Evolutionary conservation across 202 grass and related monocot genomes (phyloP), one percentile per base, ranked within the genome.

Genomic region (Dendrocalamus latiflorus): DNA sequence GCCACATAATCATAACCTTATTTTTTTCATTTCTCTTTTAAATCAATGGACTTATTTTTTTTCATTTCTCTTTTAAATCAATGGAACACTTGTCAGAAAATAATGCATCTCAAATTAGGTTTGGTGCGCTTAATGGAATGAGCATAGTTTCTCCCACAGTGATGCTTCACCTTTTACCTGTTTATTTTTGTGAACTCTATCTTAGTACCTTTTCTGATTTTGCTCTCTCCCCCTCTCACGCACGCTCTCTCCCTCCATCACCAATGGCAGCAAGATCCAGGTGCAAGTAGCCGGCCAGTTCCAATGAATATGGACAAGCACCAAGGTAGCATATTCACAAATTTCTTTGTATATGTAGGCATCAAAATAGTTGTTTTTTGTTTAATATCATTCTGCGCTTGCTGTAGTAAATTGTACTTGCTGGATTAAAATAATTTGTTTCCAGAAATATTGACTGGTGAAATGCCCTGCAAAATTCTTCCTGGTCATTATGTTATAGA

Each of bases 191-290:
- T 76, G 61, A 71, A 68, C 12, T 75, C 48, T 70, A 58, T 69
- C 44, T 75, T 47, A 65, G 28, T 34, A 30, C 26, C 5, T 84
- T 75, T 20, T 0, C 80, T 90, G 48, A 90, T 74, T 30, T 43
- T 78, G 30, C 18, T 25, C n/a, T 56, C 8, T 39, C 15, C 24
- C 42, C 49, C 18, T 28, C 18, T 3, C 11, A 10, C 3, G 42
- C 39, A 41, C 2, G 1, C 13, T 4, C 47, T 11, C 30, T 63
- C 6, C 5, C 20, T 44, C 5, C 56, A 11, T 16, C 50, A 34
- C 43, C 57, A 48, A 59, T 90, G 28, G 68, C 80, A 90, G 84
- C 84, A 87, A 76, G 88, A 87, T 84, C 80, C 61, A 71, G 84
- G 88, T 79, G 75, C 76, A 84, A 84, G 84, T 74, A 90, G 80